These are phyloP conservation scores for Chaetomium cochliodes DNA, from an alignment of 495 filamentous ascomycete genomes.

Conservation along the genomic window DNA sequence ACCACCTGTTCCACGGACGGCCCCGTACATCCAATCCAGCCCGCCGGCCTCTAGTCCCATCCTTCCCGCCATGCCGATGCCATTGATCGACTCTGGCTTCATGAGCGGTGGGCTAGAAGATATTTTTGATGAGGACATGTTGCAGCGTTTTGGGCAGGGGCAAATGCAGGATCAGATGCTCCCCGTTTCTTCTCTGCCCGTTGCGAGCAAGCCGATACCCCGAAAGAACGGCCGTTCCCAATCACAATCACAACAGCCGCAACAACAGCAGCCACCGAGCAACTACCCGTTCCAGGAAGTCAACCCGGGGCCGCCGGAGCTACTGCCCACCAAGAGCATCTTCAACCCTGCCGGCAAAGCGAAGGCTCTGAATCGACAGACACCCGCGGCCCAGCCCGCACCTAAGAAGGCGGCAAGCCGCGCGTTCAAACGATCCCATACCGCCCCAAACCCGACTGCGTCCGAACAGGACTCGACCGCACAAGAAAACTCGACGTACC, in stretches of 20 bases:
- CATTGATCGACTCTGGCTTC: constrained; percentile 69
- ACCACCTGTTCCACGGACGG: constrained; percentile 64
- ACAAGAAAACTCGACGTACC: constrained; percentile 14
- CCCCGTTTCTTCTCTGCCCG: constrained; percentile 16
- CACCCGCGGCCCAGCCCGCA: constrained; percentile 15
- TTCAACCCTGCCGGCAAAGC: constrained; percentile 41
- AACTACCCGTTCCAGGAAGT: constrained; percentile 43
- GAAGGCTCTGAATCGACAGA: constrained; percentile 29
- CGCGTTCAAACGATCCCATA: constrained; percentile 31
- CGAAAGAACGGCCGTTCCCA: constrained; percentile 19
- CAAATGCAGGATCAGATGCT: constrained; percentile 25
- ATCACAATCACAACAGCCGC: constrained; percentile 19
- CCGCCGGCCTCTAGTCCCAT: constrained; percentile 69
- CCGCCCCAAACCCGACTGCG: constrained; percentile 26
- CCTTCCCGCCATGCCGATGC: constrained; percentile 60
- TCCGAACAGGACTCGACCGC: constrained; percentile 19
- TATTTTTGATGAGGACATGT: constrained; percentile 40
- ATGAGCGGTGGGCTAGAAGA: constrained; percentile 74
- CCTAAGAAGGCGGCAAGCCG: constrained; percentile 24
- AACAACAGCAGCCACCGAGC: constrained; percentile 20
- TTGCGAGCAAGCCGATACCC: constrained; percentile 18
- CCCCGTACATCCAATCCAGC: constrained; percentile 49
- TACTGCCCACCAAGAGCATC: constrained; percentile 46
- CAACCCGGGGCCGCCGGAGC: constrained; percentile 46
- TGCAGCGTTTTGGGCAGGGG: constrained; percentile 26